Base-by-base conservation (phyloP, 2,329 filamentous ascomycete genomes). In the Alternaria atra region DNA sequence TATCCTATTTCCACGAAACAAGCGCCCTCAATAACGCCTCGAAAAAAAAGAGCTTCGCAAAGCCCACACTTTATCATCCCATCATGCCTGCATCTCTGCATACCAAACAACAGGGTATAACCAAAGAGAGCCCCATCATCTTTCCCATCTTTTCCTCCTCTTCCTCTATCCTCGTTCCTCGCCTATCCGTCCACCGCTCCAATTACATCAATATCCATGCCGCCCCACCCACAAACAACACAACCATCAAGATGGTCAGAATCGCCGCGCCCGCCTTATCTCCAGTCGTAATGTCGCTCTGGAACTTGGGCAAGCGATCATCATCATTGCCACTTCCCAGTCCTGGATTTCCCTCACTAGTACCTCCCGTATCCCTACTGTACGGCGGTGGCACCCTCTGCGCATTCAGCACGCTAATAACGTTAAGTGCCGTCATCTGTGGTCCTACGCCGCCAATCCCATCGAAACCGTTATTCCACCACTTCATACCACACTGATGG, bases 351-450 rank as follows among this genome's bases (percentile, higher is more conserved):
- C 84, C 84, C 51, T 77, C 55, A 48, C 79, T 83, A 8, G 82
- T 85, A 20, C 84, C 85, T 15, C 86, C 86, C 2, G 83, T 86
- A 0, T 70, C 66, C 44, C 83, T 82, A 5, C 79, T 82, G 3
- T 85, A 76, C 8, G 83, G 83, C 7, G 79, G 77, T 5, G 71
- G 63, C 0, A 81, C 76, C 8, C 69, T 59, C 12, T 74, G 57
- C 9, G 84, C 78, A 27, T 84, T 73, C 50, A 81, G 74, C 35
- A 80, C 80, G 57, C 80, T 75, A 52, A 88, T 81, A 48, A 84
- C 80, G 48, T 84, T 84, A 6, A 89, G 77, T 0, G 84, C 85
- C 50, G 81, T 83, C 84, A 88, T 86, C 74, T 87, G 83, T 72
- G 87, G 83, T 2, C 85, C 85, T 2, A 86, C 85, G 7, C 86